Evolutionary conservation across 1,284 basidiomycete genomes (phyloP), one percentile per base, ranked within the genome.

Genomic region (Apiotrichum montevideense): DNA sequence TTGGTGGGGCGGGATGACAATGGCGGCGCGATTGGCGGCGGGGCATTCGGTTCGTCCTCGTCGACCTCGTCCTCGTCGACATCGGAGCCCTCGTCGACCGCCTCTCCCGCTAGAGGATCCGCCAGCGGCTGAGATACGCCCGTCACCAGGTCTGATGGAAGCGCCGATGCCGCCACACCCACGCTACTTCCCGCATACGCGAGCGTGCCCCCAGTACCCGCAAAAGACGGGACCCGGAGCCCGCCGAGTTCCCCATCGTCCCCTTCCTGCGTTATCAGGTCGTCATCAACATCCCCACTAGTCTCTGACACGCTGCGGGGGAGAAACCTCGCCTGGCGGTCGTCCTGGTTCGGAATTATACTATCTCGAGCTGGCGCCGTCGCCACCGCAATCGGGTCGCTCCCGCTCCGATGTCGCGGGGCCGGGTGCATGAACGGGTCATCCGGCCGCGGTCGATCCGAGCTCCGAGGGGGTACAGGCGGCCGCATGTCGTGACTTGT

Each of bases 171-270:
- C 1, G 56, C 56, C 3, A 54, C 44, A 15, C 63, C 64, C 29
- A 64, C 54, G 40, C 52, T 61, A 7, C 52, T 56, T 2, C 56
- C 76, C 39, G 80, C 79, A 61, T 83, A 85, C 32, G 82, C 83
- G 13, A 81, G 81, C 3, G 52, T 82, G 81, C 7, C 74, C 21
- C 8, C 21, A n/a, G 6, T 32, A 13, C 10, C 10, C 2, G 41
- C 50, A 11, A 51, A 58, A 10, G 56, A 49, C 2, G 57, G 37
- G 8, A 43, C 50, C 5, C 51, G 42, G 10, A 49, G 35, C 5
- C 41, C 70, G 29, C 29, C 29, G 5, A 72, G 78, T 7, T 77
- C 79, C 44, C 79, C 80, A 4, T 80, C 82, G 8, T 83, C 49
- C n/a, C 21, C 33, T 10, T 46, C 29, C 29, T 46, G 33, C 83